Evolutionary conservation across 345 rosid genomes (phyloP), one percentile per base, ranked within the genome.

Genomic region (Eucalyptus caleyi): DNA sequence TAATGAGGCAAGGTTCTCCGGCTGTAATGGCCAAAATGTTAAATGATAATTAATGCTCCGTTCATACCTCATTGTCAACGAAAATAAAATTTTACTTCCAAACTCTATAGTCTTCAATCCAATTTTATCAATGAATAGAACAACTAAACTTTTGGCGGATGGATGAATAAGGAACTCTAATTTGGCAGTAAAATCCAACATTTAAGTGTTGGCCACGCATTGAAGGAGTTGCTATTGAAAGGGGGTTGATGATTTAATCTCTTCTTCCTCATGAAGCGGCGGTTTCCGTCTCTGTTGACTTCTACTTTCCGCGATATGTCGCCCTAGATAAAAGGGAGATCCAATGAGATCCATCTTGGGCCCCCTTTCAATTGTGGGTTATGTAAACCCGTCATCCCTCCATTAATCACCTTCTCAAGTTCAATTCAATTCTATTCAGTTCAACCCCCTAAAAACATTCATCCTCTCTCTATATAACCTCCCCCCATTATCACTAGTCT

Each of bases 21-120:
- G 59, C 59, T 53, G 59, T 0, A 53, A 53, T 0, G 59, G 26
- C 59, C 59, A 53, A 53, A 53, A 53, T 53, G 59, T 53, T 53
- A 26, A 56, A 56, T 56, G 14, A 9, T 56, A 56, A 24, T 10
- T 14, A 56, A 56, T 24, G 62, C 62, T 56, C 62, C 62, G 14
- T 56, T 24, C 60, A 23, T 56, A 10, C 30, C 30, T 56, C 62
- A 56, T 24, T 56, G 62, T 26, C 62, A 56, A 24, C 14, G 62
- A 56, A 24, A 56, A 56, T 56, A 24, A 56, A 24, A 24, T 10
- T 23, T 56, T 2, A 56, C 0, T 56, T 56, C 10, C 62, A 56
- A 56, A 56, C 62, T 56, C 30, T 24, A 24, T 11, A 24, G 62
- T 56, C 26, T 53, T 53, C 62, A 24, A 56, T 56, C 62, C 62